These are phyloP conservation scores for Melanopsichium pennsylvanicum DNA, from an alignment of 1,284 basidiomycete species.

Conservation along the genomic window DNA sequence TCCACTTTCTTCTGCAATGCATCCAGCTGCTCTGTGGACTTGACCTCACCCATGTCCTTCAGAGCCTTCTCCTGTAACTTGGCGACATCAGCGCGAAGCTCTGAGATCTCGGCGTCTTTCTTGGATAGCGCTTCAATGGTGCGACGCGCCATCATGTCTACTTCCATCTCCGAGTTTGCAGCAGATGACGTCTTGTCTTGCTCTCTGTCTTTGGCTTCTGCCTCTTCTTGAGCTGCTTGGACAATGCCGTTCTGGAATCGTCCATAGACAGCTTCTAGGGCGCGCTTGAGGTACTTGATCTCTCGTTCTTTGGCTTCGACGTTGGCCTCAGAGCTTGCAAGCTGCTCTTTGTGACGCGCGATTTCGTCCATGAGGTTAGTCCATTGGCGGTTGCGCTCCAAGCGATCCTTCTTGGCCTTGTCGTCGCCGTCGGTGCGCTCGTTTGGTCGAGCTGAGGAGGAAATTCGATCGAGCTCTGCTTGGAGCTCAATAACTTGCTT, in stretches of 20 bases:
- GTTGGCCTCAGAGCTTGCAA: conserved; percentile 70
- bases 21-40: conserved; percentile 19
- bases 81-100: conserved; percentile 49
- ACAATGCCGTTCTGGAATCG: conserved; percentile 71
- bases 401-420: conserved; percentile 76
- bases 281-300: conserved; percentile 78
- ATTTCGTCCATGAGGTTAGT: conserved; percentile 80
- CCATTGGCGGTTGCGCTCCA: conserved; percentile 80
- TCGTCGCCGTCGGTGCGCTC: conserved; percentile 47
- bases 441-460: conserved; percentile 28
- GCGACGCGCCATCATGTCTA: conserved; percentile 75
- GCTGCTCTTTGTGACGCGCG: conserved; percentile 75
- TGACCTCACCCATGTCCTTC: conserved; percentile 23
- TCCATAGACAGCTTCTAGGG: conserved; percentile 82
- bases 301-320: conserved; percentile 76
- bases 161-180: conserved; percentile 68
- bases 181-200: conserved; percentile 7
- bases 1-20: conserved; percentile 10
- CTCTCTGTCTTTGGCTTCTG: conserved; percentile 34
- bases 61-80: conserved; percentile 53
- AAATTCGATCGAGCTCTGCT: conserved; percentile 73
- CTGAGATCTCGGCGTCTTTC: conserved; percentile 75
- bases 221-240: conserved; percentile 65
- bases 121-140: conserved; percentile 76
- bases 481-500: conserved; percentile 80